Percentiles rank a stretch among this genome's conserved stretches.
These are phyloP conservation scores for Brassica rapa DNA, from an alignment of 345 rosid species.

Conservation along the genomic window DNA sequence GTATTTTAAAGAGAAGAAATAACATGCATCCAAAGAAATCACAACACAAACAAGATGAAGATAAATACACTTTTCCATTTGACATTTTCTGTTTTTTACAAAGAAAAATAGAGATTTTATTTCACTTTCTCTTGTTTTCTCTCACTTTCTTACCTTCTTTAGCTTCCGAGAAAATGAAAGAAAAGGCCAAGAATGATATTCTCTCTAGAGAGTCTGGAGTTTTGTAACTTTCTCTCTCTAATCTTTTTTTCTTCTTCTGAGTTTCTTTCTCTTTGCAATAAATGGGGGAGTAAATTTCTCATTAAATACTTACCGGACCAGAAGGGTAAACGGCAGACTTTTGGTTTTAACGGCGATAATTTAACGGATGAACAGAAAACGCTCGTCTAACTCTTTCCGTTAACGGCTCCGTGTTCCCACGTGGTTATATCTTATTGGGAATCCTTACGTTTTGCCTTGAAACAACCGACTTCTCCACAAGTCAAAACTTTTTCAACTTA, in stretches of 20 bases:
- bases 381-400: constrained; percentile 18
- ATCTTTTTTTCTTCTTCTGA: constrained; percentile 8
- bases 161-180: constrained; percentile 30
- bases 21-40: constrained; percentile 4
- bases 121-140: constrained; percentile 19
- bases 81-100: constrained; percentile 9
- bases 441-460: constrained; percentile 31
- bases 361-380: constrained; percentile 30
- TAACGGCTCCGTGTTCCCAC: constrained; percentile 35
- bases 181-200: constrained; percentile 9
- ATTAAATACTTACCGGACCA: constrained; percentile 49
- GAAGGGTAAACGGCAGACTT: constrained; percentile 48
- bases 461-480: constrained; percentile 6
- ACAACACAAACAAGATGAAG: constrained; percentile 21
- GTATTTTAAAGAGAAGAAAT: background rate
- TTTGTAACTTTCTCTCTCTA: constrained; percentile 18
- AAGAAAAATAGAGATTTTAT: constrained; percentile 21
- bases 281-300: constrained; percentile 51
- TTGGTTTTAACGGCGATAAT: constrained; percentile 32
- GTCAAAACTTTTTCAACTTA: constrained; percentile 29
- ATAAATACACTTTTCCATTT: background rate
- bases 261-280: constrained; percentile 43
- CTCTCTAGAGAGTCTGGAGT: constrained; percentile 32
- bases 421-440: constrained; percentile 30
- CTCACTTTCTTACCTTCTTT: constrained; percentile 29